phyloP scores from a whole-genome alignment of 1,284 basidiomycete genomes.

The Heimioporus retisporus region DNA sequence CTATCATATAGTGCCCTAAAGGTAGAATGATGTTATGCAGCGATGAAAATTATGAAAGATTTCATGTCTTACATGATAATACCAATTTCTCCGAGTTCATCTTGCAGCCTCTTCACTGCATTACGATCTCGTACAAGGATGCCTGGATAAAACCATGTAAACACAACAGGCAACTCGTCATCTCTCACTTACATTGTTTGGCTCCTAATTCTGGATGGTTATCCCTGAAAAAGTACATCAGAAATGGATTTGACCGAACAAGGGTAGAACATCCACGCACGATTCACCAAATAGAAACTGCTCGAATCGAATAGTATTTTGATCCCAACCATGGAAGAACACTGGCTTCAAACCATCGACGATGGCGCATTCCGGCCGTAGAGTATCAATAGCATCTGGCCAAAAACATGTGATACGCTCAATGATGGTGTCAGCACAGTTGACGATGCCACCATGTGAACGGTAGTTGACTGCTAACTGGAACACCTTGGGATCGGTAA shows the following conservation, averaged over 20 bases:
- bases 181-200: conserved; percentile 62
- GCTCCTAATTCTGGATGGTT: conserved; percentile 73
- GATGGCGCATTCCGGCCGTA: conserved; percentile 67
- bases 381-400: conserved; percentile 72
- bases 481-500: conserved; percentile 58
- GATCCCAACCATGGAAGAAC: conserved; percentile 67
- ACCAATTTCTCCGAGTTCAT: conserved; percentile 68
- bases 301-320: conserved; percentile 62
- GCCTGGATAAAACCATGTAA: conserved; percentile 47
- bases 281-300: conserved; percentile 66
- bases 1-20: conserved; percentile 76
- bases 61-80: conserved; percentile 62
- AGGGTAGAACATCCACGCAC: conserved; percentile 37
- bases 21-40: neutral
- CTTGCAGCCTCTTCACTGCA: conserved; percentile 59
- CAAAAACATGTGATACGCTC: conserved; percentile 70
- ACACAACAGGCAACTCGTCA: neutral
- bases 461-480: conserved; percentile 75
- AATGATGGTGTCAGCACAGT: conserved; percentile 72
- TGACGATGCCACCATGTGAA: conserved; percentile 78
- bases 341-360: conserved; percentile 70
- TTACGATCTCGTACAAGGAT: conserved; percentile 75
- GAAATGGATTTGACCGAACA: neutral
- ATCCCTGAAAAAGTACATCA: conserved; percentile 46
- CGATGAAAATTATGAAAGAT: neutral